These are phyloP conservation scores for Lecanosticta acicola DNA, from an alignment of 2,329 filamentous ascomycete species.

Conservation along the genomic window DNA sequence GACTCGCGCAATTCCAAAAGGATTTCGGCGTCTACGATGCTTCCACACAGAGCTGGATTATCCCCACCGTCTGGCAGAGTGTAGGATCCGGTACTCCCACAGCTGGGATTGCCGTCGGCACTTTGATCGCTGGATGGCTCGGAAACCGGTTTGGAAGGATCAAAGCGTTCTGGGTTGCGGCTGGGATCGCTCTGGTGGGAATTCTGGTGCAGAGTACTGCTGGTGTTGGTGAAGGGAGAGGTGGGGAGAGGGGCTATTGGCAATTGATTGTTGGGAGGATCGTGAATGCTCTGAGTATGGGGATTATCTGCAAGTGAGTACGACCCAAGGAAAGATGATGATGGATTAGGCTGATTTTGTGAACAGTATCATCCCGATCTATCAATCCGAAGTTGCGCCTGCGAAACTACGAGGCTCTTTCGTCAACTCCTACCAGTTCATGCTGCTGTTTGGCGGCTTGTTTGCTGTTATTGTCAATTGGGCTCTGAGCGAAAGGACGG, in stretches of 20 bases:
- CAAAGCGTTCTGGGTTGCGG: slow-evolving; percentile 8
- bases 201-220: slow-evolving; percentile 10
- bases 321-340: neutral
- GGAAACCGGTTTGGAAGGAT: slow-evolving; percentile 6
- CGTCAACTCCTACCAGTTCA: slow-evolving; percentile 12
- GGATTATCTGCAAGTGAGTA: slow-evolving; percentile 12
- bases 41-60: slow-evolving; percentile 1
- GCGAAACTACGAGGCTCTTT: slow-evolving; percentile 8
- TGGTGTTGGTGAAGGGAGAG: neutral
- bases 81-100: slow-evolving; percentile 7
- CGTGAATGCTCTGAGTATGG: slow-evolving; percentile 13
- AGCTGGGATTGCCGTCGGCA: slow-evolving; percentile 5
- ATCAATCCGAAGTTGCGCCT: slow-evolving; percentile 9
- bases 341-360: neutral
- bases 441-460: slow-evolving; percentile 11
- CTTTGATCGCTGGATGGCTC: slow-evolving; percentile 6
- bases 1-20: slow-evolving; percentile 12
- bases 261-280: slow-evolving; percentile 10
- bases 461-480: slow-evolving; percentile 11
- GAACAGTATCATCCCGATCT: slow-evolving; percentile 11
- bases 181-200: slow-evolving; percentile 5
- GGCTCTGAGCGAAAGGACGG: slow-evolving; percentile 8
- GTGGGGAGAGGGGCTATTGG: slow-evolving; percentile 5
- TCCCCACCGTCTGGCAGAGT: slow-evolving; percentile 9
- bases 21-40: slow-evolving; percentile 7